These are phyloP conservation scores for Astrephomene gubernaculifera DNA, from an alignment of 139 green algal genomes.

Conservation along the genomic window DNA sequence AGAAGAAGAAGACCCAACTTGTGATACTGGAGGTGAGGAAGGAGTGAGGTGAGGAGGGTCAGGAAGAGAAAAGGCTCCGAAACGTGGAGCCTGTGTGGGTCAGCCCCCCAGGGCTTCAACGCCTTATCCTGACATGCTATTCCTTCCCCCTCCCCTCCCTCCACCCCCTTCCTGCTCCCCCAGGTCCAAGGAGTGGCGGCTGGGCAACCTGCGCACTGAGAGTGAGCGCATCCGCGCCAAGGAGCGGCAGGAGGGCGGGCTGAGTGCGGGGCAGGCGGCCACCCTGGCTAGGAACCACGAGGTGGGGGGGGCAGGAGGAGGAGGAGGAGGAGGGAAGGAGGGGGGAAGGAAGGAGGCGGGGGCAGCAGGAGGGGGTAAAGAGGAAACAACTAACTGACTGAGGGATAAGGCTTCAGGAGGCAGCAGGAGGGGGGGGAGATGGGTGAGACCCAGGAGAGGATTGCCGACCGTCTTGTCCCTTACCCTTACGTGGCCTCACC, in stretches of 20 bases:
- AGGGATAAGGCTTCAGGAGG: too few relatives aligned
- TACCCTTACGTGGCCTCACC: too few relatives aligned
- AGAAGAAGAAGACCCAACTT: too few relatives aligned
- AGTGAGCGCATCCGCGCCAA: constrained; percentile 86
- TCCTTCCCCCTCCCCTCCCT: background rate
- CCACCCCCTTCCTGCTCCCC: background rate
- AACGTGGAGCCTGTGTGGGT: too few relatives aligned
- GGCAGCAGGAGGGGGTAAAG: too few relatives aligned
- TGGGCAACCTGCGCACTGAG: constrained; percentile 85
- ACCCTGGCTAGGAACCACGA: constrained; percentile 56
- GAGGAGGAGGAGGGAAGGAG: background rate
- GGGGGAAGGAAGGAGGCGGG: background rate
- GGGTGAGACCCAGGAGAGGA: too few relatives aligned
- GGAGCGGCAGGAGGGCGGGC: constrained; percentile 71
- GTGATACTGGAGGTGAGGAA: background rate
- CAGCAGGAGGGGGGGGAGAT: too few relatives aligned
- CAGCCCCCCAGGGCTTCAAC: too few relatives aligned
- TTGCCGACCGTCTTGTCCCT: too few relatives aligned
- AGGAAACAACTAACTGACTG: too few relatives aligned
- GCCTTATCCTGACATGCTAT: too few relatives aligned
- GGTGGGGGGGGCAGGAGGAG: background rate
- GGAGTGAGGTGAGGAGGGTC: background rate
- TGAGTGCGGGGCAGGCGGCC: constrained; percentile 54
- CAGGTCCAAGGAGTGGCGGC: constrained; percentile 72
- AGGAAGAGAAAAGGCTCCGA: too few relatives aligned